Evolutionary conservation across 179 eudicot species (phyloP).

Genomic region (Camellia oleifera): DNA sequence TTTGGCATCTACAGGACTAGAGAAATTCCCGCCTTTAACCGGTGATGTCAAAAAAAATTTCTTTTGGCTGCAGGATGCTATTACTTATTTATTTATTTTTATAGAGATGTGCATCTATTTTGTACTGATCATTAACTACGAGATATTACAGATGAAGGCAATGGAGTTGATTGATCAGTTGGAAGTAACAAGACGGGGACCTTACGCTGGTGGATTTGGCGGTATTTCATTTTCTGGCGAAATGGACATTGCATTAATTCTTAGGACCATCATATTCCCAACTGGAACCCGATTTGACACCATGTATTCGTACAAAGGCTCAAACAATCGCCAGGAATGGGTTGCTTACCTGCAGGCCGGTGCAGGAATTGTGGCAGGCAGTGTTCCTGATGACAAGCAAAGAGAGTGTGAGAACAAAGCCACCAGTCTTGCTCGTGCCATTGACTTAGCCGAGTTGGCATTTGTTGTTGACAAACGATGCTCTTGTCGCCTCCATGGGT

Average conservation of each 20-base stretch:
- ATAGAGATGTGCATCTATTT: too few relatives aligned
- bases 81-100: too few relatives aligned
- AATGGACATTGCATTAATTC: slow-evolving; percentile 33
- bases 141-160: slow-evolving; percentile 29
- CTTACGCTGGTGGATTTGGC: slow-evolving; percentile 36
- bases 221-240: slow-evolving; percentile 43
- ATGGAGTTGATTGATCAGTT: slow-evolving; percentile 34
- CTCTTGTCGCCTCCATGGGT: too few relatives aligned
- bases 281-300: slow-evolving; percentile 17
- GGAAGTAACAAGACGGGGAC: slow-evolving; percentile 27
- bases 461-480: slow-evolving; percentile 17
- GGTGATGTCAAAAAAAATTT: background rate
- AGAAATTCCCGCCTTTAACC: background rate
- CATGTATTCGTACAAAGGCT: slow-evolving; percentile 17
- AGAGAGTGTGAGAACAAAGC: slow-evolving; percentile 31
- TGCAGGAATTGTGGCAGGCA: slow-evolving; percentile 25
- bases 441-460: slow-evolving; percentile 37
- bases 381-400: slow-evolving; percentile 25
- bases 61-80: too few relatives aligned
- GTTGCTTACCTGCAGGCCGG: slow-evolving; percentile 31
- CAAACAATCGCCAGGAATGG: slow-evolving; percentile 29
- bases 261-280: slow-evolving; percentile 37
- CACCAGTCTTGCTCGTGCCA: slow-evolving; percentile 30
- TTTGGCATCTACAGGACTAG: background rate
- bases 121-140: background rate